phyloP scores from a whole-genome alignment of 2,329 filamentous ascomycete genomes.

The Fusarium tuaranense region DNA sequence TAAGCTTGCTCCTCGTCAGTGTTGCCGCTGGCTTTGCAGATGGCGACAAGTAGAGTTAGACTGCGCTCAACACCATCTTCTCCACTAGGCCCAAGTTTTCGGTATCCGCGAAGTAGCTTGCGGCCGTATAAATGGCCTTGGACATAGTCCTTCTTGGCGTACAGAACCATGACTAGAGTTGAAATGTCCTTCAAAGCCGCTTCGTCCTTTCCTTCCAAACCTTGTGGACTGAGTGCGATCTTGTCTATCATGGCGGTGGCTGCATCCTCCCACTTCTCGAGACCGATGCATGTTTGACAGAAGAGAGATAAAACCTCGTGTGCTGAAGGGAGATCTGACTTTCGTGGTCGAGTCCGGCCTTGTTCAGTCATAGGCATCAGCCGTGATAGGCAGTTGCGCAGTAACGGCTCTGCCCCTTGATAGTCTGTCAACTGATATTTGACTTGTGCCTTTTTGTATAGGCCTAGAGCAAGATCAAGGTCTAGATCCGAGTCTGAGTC shows the following conservation, averaged over 20 bases:
- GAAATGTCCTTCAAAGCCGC: background rate
- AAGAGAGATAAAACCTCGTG: background rate
- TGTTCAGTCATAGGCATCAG: background rate
- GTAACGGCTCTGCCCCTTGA: background rate
- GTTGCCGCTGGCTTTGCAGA: constrained; percentile 1
- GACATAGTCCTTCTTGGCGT: background rate
- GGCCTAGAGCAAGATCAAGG: background rate
- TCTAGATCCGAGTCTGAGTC: background rate
- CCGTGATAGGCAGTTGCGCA: background rate
- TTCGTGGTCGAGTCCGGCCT: background rate
- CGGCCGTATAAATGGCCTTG: background rate
- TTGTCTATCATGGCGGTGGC: background rate
- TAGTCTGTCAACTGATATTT: background rate
- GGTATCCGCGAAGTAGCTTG: background rate
- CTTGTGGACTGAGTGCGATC: background rate
- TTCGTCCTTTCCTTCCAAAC: background rate
- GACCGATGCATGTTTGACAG: background rate
- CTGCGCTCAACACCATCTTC: background rate
- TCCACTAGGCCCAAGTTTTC: background rate
- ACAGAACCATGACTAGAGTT: background rate
- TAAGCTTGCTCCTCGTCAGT: constrained; percentile 4
- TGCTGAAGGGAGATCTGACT: background rate
- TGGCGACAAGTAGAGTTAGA: constrained; percentile 1
- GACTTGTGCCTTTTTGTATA: background rate
- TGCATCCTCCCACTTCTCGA: background rate